Base-by-base conservation (phyloP, 352 stramenopile species). In the Achlya hypogyna region DNA sequence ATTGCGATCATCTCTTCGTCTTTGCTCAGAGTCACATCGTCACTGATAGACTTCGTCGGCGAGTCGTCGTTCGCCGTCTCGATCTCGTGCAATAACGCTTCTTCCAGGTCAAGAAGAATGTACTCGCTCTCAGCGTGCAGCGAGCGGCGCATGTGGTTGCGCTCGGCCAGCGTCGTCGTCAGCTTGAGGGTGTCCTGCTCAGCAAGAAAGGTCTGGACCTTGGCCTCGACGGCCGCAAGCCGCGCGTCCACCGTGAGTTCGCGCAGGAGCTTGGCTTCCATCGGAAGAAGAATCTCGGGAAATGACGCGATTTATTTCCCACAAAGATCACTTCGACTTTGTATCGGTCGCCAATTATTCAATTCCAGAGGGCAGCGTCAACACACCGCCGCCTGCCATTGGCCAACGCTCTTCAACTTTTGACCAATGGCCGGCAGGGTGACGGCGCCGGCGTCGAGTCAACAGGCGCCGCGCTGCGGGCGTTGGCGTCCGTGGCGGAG, bases 81-180 rank as follows among this genome's bases (percentile, higher is more conserved):
- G 35, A 89, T 81, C 42, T 78, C 82, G 22, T 84, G 68, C 53
- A 76, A 53, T 27, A 81, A 74, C 71, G 51, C 60, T 35, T 90
- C 84, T 56, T 93, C 82, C 42, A 93, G 73, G 62, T 93, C 84
- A 22, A 93, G 71, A 63, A 81, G 84, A 53, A 93, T 70, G 29
- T 89, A 68, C 66, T 93, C 84, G 67, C 70, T 79, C 63, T 90
- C 82, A 49, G 75, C 72, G 63, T 93, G 89, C 16, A 91, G 76
- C 64, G 83, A 74, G 67, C 82, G 80, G 22, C 75, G 74, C 47
- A 71, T 72, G 69, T 91, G 82, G 72, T 93, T 93, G 69, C 82
- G 81, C 69, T 80, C 80, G n/a, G 84, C 76, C 28, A 91, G 69
- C 63, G 84, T 67, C 28, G 40, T 51, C n/a, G 60, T 42, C 1